Evolutionary conservation across 2,329 filamentous ascomycete genomes (phyloP).

Genomic region (Aureobasidium sp.): DNA sequence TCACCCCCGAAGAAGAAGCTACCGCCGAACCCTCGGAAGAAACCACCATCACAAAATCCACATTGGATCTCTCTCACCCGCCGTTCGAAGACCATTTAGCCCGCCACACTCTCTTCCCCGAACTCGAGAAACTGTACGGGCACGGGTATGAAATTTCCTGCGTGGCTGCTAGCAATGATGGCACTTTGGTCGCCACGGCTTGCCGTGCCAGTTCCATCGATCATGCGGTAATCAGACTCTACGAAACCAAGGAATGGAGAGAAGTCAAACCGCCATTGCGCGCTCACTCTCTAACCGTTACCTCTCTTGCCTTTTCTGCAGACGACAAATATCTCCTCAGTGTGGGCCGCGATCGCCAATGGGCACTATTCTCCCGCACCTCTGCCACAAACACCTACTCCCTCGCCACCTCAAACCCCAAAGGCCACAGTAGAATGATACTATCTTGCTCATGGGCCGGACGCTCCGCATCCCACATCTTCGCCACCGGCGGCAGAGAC

Average conservation of each 20-base stretch:
- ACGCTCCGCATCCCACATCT: conserved; percentile 38
- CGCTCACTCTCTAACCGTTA: conserved; percentile 82
- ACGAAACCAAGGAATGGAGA: conserved; percentile 79
- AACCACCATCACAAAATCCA: conserved; percentile 50
- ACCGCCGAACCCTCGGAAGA: conserved; percentile 36
- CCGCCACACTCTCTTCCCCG: conserved; percentile 88
- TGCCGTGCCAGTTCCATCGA: conserved; percentile 89
- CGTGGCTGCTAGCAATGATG: conserved; percentile 68
- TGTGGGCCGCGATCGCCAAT: conserved; percentile 85
- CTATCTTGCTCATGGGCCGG: conserved; percentile 80
- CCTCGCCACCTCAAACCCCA: conserved; percentile 59
- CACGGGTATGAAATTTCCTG: conserved; percentile 96
- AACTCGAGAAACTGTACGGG: conserved; percentile 92
- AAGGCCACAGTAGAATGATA: conserved; percentile 89
- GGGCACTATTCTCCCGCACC: conserved; percentile 66
- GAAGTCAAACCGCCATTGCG: conserved; percentile 75
- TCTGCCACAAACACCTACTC: conserved; percentile 41
- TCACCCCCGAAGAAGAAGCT: conserved; percentile 26
- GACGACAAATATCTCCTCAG: conserved; percentile 72
- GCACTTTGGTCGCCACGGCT: conserved; percentile 73
- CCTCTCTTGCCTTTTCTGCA: conserved; percentile 67
- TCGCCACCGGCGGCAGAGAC: conserved; percentile 85
- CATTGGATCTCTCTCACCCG: conserved; percentile 60
- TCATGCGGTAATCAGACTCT: conserved; percentile 87
- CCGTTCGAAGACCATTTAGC: conserved; percentile 86